Conservation (phyloP, 1,284 basidiomycete genomes). For the Tylopilus sp. region DNA sequence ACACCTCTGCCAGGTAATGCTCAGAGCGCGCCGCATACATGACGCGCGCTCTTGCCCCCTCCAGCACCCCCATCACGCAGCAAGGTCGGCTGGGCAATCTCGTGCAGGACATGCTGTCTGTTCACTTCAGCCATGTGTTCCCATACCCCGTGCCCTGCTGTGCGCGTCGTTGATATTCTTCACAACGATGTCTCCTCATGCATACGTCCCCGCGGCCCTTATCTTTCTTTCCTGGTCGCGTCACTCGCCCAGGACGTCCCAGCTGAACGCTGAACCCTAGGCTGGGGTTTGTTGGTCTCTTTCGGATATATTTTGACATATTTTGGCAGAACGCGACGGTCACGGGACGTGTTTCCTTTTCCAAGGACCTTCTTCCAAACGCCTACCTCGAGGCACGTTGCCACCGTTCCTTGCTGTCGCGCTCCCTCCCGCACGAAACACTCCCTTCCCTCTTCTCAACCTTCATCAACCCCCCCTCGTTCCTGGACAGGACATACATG, state of each 20-base stretch:
- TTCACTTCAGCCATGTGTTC: slow-evolving; percentile 14
- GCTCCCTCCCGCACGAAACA: slow-evolving; percentile 14
- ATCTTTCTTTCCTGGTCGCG: not conserved
- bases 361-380: slow-evolving; percentile 21
- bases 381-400: slow-evolving; percentile 33
- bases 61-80: not conserved
- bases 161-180: not conserved
- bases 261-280: slow-evolving; percentile 25
- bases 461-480: not conserved
- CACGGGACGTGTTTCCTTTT: slow-evolving; percentile 37
- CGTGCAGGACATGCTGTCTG: slow-evolving; percentile 20
- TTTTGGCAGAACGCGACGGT: slow-evolving; percentile 34
- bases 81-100: slow-evolving; percentile 9
- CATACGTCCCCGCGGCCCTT: not conserved
- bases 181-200: not conserved
- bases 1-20: not conserved
- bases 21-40: slow-evolving; percentile 5
- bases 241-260: not conserved
- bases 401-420: slow-evolving; percentile 31
- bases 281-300: slow-evolving; percentile 12
- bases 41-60: not conserved
- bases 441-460: not conserved
- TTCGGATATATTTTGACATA: slow-evolving; percentile 19
- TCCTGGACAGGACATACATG: slow-evolving; percentile 32
- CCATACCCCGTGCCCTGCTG: slow-evolving; percentile 18